Percentiles rank a stretch among this genome's conserved stretches.
These are phyloP conservation scores for Alternaria conjuncta DNA, from an alignment of 2,329 filamentous ascomycete genomes.

Conservation along the genomic window DNA sequence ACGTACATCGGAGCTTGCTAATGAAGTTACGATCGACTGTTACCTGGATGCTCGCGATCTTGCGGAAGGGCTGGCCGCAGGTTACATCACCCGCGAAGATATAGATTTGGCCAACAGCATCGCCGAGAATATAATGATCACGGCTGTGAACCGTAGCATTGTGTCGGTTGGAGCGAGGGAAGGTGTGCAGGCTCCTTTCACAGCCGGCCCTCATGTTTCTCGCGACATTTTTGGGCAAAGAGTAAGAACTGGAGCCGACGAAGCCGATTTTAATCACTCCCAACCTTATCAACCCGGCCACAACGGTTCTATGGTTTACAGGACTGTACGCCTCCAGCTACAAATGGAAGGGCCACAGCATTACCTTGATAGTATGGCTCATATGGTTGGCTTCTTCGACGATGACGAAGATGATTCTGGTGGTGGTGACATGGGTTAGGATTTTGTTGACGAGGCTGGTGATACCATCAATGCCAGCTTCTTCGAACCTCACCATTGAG, in stretches of 20 bases:
- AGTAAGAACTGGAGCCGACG: neutral
- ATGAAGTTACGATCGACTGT: neutral
- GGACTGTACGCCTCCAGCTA: neutral
- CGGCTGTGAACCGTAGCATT: neutral
- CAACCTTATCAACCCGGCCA: neutral
- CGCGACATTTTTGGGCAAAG: neutral
- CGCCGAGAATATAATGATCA: neutral
- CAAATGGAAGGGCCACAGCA: neutral
- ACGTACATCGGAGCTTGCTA: neutral
- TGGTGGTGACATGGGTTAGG: neutral
- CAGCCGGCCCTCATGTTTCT: neutral
- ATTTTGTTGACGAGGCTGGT: neutral
- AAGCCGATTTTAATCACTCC: neutral
- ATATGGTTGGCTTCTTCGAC: neutral
- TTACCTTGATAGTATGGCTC: neutral
- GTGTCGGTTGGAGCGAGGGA: neutral
- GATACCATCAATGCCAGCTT: neutral
- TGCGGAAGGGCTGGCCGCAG: neutral
- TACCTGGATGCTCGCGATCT: neutral
- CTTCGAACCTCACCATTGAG: neutral
- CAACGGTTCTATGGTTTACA: neutral
- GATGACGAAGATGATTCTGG: neutral
- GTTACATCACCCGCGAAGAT: neutral
- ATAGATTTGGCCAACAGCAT: neutral
- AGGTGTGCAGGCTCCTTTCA: neutral